Evolutionary conservation across 1,284 basidiomycete genomes (phyloP).

Genomic region (Malassezia globosa): DNA sequence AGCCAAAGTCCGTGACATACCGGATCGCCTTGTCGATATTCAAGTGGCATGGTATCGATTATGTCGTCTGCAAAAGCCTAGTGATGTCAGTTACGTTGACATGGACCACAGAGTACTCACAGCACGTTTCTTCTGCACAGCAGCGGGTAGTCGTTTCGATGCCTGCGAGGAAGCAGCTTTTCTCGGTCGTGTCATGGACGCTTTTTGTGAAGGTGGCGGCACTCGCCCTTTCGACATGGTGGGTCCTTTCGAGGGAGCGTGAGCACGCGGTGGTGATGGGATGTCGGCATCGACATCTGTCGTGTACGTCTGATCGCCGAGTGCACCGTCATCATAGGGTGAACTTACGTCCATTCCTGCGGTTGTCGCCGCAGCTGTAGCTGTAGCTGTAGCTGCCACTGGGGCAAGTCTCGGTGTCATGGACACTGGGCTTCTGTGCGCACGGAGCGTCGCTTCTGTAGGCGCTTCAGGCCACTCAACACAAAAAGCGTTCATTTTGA

Average conservation of each 20-base stretch:
- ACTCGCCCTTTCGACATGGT: neutral
- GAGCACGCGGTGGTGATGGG: neutral
- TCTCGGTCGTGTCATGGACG: neutral
- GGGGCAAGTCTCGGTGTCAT: neutral
- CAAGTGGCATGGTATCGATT: constrained; percentile 68
- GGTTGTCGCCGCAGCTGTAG: neutral
- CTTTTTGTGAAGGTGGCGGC: neutral
- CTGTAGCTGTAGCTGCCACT: neutral
- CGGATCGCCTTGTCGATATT: constrained; percentile 76
- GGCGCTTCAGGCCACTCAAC: constrained; percentile 69
- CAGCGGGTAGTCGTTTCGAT: constrained; percentile 1
- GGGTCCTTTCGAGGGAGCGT: neutral
- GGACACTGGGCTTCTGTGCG: constrained; percentile 22
- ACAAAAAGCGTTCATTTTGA: constrained; percentile 88
- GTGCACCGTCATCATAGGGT: neutral
- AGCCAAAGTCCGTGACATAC: constrained; percentile 50
- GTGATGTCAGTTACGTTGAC: neutral
- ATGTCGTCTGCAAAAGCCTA: constrained; percentile 51
- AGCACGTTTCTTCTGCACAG: constrained; percentile 1
- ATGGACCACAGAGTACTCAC: too few species aligned
- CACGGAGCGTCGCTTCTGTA: neutral
- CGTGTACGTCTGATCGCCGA: constrained; percentile 30
- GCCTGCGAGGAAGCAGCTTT: neutral
- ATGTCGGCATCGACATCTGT: constrained; percentile 40
- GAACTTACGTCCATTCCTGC: too few species aligned